Conservation (phyloP, 306 rosid genomes). For the Cyclanthera cordifolia region DNA sequence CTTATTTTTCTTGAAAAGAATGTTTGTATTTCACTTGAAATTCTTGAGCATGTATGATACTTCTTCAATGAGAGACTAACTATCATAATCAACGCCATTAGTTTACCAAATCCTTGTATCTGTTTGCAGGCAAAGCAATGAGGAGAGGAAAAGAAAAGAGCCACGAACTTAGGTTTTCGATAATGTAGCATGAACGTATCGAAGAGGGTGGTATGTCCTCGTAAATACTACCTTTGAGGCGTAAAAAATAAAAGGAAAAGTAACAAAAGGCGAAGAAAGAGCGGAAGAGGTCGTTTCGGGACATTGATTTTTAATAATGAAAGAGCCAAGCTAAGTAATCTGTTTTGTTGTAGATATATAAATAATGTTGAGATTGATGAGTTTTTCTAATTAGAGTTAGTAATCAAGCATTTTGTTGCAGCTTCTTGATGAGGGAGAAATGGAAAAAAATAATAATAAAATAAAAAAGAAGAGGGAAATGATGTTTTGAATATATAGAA, state of each 20-base stretch:
- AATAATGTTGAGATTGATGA: not conserved
- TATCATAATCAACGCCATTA: not conserved
- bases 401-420: conserved; percentile 1
- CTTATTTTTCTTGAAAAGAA: no score
- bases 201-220: not conserved
- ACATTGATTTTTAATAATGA: not conserved
- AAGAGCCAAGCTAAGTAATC: not conserved
- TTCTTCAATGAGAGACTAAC: not conserved
- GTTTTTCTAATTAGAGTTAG: not conserved
- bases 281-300: not conserved
- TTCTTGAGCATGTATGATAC: not conserved
- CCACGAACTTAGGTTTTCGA: not conserved
- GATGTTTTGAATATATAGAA: not conserved
- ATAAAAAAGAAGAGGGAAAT: not conserved
- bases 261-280: not conserved
- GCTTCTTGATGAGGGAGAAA: not conserved
- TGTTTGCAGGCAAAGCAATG: conserved; percentile 68
- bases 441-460: no score
- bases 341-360: conserved; percentile 6
- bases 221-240: not conserved
- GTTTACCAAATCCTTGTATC: not conserved
- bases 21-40: not conserved
- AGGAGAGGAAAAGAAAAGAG: not conserved
- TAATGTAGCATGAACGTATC: not conserved
- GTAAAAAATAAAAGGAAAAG: not conserved